A percentile compares a stretch with the other conserved stretches of the same genome.
phyloP scores from a whole-genome alignment of 371 early-diverging fungal genomes.

The Haplosporangium sp. region DNA sequence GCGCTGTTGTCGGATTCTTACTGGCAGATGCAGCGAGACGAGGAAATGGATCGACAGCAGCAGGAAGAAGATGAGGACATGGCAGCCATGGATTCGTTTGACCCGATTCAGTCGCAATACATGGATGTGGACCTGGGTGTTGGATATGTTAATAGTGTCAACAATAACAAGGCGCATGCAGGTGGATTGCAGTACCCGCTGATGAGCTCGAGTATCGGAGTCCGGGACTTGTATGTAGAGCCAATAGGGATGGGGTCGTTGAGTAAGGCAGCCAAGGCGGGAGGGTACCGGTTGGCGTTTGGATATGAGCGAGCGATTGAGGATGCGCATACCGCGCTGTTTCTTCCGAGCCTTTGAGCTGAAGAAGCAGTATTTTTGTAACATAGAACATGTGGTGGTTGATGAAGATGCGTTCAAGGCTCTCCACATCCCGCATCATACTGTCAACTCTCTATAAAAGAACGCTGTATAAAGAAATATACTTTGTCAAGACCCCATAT shows the following conservation, averaged over 20 bases:
- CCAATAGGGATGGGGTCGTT: constrained; percentile 24
- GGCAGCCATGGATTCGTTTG: constrained; percentile 59
- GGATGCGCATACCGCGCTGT: constrained; percentile 64
- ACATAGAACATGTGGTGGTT: no score
- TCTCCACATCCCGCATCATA: no score
- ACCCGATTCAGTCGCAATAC: constrained; percentile 64
- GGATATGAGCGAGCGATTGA: constrained; percentile 67
- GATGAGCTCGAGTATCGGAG: constrained; percentile 58
- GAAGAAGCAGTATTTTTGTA: no score
- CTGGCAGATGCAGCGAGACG: constrained; percentile 44
- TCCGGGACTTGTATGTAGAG: constrained; percentile 65
- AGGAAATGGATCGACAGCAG: constrained; percentile 58
- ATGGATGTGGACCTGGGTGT: constrained; percentile 58
- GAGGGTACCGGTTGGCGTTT: constrained; percentile 67
- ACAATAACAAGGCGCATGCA: constrained; percentile 52
- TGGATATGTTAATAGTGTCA: constrained; percentile 52
- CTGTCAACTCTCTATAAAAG: no score
- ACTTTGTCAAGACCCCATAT: no score
- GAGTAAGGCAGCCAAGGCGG: constrained; percentile 54
- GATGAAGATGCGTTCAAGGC: no score
- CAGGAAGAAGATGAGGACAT: constrained; percentile 46
- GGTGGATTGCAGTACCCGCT: constrained; percentile 53
- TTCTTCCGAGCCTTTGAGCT: neutral
- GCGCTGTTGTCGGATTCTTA: constrained; percentile 43
- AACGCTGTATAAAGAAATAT: no score